These are phyloP conservation scores for Thelonectria rubi DNA, from an alignment of 2,329 filamentous ascomycete species.

Conservation along the genomic window DNA sequence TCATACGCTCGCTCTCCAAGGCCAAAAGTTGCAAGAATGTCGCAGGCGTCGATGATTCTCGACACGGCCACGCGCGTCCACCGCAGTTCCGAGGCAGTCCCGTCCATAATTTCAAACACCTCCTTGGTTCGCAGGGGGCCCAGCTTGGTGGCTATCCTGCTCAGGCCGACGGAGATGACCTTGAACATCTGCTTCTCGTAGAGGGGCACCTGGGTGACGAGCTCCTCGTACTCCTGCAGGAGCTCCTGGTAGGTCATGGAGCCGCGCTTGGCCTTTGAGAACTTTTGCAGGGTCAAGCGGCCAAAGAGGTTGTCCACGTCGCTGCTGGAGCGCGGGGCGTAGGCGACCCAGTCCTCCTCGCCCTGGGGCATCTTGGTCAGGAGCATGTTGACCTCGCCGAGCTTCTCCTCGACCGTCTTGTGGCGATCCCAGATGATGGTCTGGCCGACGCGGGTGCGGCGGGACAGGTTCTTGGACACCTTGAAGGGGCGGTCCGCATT, in stretches of 20 bases:
- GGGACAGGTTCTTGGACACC: not conserved
- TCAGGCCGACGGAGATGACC: not conserved
- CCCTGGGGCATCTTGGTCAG: not conserved
- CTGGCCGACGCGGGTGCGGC: not conserved
- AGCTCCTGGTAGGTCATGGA: not conserved
- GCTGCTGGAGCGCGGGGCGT: not conserved
- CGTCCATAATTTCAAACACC: slow-evolving; percentile 8
- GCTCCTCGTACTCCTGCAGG: not conserved
- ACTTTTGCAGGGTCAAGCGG: not conserved
- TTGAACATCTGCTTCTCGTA: slow-evolving; percentile 5
- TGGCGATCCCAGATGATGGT: slow-evolving; percentile 3
- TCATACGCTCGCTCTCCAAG: slow-evolving; percentile 1
- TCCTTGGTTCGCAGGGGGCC: not conserved
- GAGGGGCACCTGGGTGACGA: not conserved
- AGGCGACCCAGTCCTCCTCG: slow-evolving; percentile 4
- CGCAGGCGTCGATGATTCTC: not conserved
- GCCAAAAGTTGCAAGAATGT: slow-evolving; percentile 4
- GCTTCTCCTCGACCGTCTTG: slow-evolving; percentile 5
- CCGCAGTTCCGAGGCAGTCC: not conserved
- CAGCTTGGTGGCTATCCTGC: not conserved
- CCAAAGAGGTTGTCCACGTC: not conserved
- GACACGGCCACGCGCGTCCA: slow-evolving; percentile 2
- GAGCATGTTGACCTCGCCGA: slow-evolving; percentile 1
- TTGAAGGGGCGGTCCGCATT: not conserved
- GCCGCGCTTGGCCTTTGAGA: not conserved